Evolutionary conservation across 768 basidiomycete species (phyloP), one percentile per base, ranked within the genome.

Genomic region (Lactarius sp.): DNA sequence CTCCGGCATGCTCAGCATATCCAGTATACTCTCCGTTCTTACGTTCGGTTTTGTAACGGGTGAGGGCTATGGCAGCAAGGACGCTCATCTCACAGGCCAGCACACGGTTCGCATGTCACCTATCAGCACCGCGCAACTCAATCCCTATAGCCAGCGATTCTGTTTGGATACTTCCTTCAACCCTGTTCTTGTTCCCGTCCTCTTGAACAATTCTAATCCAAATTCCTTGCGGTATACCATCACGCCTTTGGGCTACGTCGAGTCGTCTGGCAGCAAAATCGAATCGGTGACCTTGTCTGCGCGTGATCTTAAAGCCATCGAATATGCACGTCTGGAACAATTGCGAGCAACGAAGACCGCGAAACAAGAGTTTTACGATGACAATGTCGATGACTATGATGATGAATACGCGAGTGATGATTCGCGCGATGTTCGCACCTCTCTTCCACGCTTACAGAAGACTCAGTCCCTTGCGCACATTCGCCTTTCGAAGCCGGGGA

Each of bases 51-150:
- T 85, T 12, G 63, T 87, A 13, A 73, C 80, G 4, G 68, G 77
- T 9, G 73, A 80, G 22, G 70, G 69, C 49, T 72, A 78, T 44
- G 71, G 69, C 18, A 70, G 74, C 1, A 78, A 76, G 46, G 86
- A 90, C 66, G 72, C 77, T 4, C 86, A 91, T 71, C 76, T 92
- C 8, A 81, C 86, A 37, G 95, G 95, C 39, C 88, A 94, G 73
- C 92, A 95, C 71, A 94, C 92, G 0, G 88, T 98, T 56, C 85
- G 89, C 67, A 87, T 95, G 82, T 92, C 93, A 0, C 94, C 94
- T 10, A 93, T 92, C 69, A 92, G 94, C 72, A 97, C 94, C 2
- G 95, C 94, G 4, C 86, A 88, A 22, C 78, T 98, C 50, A 95
- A 96, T 69, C 92, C 92, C 12, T 79, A 87, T 62, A 79, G 76